Percentiles rank a stretch among this genome's conserved stretches.
These are phyloP conservation scores for Quercus wislizeni DNA, from an alignment of 306 rosid genomes.

Conservation along the genomic window DNA sequence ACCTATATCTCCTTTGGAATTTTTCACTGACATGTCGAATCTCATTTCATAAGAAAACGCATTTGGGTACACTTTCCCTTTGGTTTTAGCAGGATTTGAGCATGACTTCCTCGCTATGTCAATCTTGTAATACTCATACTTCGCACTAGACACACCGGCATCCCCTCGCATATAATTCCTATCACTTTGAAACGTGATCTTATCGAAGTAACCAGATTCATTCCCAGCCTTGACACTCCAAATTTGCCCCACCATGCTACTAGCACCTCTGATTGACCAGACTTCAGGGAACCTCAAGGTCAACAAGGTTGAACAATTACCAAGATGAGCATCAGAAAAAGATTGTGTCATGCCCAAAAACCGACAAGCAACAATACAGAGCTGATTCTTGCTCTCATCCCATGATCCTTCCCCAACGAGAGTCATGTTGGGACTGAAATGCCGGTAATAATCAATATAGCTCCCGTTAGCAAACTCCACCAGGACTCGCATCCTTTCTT, in stretches of 20 bases:
- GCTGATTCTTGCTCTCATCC: conserved; percentile 39
- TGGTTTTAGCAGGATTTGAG: conserved; percentile 1
- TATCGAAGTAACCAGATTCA: conserved; percentile 37
- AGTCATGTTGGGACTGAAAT: conserved; percentile 30
- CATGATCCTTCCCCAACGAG: conserved; percentile 60
- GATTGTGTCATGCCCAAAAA: conserved; percentile 27
- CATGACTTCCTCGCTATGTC: conserved; percentile 37
- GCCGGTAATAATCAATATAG: neutral
- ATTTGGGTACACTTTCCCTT: neutral
- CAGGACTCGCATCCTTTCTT: conserved; percentile 27
- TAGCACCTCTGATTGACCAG: conserved; percentile 62
- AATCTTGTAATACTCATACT: conserved; percentile 48
- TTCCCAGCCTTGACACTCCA: conserved; percentile 50
- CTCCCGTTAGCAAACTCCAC: conserved; percentile 16
- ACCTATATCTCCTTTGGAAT: neutral
- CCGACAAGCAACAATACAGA: conserved; percentile 39
- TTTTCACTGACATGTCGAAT: conserved; percentile 38
- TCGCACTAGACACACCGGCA: conserved; percentile 4
- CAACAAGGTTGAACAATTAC: conserved; percentile 53
- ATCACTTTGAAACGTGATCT: conserved; percentile 28
- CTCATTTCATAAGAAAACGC: conserved; percentile 37
- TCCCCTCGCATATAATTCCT: neutral
- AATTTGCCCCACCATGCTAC: too few relatives aligned
- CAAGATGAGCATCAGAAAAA: conserved; percentile 30
- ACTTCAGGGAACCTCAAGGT: conserved; percentile 36